Evolutionary conservation across 371 early-diverging fungal species (phyloP).

Genomic region (Parasitella parasitica): DNA sequence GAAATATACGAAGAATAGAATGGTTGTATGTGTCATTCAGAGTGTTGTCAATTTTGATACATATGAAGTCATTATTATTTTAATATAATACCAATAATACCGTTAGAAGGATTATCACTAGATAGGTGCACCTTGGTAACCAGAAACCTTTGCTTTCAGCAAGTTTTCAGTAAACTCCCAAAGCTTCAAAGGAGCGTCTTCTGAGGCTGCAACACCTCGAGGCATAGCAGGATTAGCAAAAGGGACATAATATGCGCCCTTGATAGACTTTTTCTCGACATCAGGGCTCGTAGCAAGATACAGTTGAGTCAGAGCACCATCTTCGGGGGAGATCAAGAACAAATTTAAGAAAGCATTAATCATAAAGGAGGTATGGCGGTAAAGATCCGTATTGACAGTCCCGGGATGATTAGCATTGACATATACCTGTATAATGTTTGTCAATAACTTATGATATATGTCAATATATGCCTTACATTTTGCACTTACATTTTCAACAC

Average conservation of each 20-base stretch:
- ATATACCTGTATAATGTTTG: slow-evolving; percentile 29
- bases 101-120: too few relatives aligned
- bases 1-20: too few relatives aligned
- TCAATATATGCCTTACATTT: background rate
- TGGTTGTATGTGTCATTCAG: too few relatives aligned
- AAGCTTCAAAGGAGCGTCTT: slow-evolving; percentile 22
- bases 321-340: slow-evolving; percentile 30
- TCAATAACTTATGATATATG: slow-evolving; percentile 15
- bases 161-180: slow-evolving; percentile 44
- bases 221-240: slow-evolving; percentile 5
- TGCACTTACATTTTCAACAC: slow-evolving; percentile 17
- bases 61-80: too few relatives aligned
- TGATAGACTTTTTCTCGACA: slow-evolving; percentile 47
- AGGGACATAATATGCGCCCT: slow-evolving; percentile 50
- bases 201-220: slow-evolving; percentile 18
- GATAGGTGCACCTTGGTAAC: slow-evolving; percentile 32
- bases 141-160: slow-evolving; percentile 37
- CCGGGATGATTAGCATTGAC: slow-evolving; percentile 77
- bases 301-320: slow-evolving; percentile 64
- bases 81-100: too few relatives aligned
- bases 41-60: too few relatives aligned
- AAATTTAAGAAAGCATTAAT: background rate
- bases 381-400: slow-evolving; percentile 52
- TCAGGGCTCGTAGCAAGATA: slow-evolving; percentile 69
- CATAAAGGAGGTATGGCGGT: slow-evolving; percentile 27